A percentile compares a stretch with the other conserved stretches of the same genome.
These are phyloP conservation scores for Alternaria viburni DNA, from an alignment of 2,329 filamentous ascomycete species.

Conservation along the genomic window DNA sequence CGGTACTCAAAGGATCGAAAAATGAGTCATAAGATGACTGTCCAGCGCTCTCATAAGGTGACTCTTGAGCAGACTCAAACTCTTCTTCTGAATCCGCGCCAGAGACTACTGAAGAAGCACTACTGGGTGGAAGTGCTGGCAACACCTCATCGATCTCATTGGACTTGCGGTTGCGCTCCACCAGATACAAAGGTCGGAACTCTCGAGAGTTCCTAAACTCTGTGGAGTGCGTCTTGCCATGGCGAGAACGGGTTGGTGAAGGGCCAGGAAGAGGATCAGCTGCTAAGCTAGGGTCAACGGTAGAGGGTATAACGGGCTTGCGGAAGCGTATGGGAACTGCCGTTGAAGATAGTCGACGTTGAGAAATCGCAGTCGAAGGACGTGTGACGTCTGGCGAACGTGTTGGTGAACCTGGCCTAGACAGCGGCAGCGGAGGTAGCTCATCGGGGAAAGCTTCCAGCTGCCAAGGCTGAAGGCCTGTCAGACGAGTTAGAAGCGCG, in stretches of 20 bases:
- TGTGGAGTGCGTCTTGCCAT: slow-evolving; percentile 56
- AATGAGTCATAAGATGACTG: slow-evolving; percentile 30
- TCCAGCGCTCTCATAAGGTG: slow-evolving; percentile 36
- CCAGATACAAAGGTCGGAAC: slow-evolving; percentile 81
- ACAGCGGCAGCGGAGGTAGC: slow-evolving; percentile 40
- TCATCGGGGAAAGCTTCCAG: slow-evolving; percentile 45
- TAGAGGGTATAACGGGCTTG: slow-evolving; percentile 54
- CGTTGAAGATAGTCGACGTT: slow-evolving; percentile 49
- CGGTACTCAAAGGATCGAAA: slow-evolving; percentile 26
- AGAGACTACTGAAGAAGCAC: slow-evolving; percentile 45
- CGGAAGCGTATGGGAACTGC: slow-evolving; percentile 64
- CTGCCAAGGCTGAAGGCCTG: slow-evolving; percentile 44
- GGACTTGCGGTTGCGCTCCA: slow-evolving; percentile 64
- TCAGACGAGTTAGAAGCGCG: slow-evolving; percentile 41
- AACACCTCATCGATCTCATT: slow-evolving; percentile 50
- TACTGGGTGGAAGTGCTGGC: slow-evolving; percentile 60
- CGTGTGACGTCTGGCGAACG: slow-evolving; percentile 32
- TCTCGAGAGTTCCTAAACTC: slow-evolving; percentile 66
- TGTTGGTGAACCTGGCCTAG: slow-evolving; percentile 39
- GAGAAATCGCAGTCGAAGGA: slow-evolving; percentile 20
- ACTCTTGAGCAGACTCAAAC: slow-evolving; percentile 54
- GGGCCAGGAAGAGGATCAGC: slow-evolving; percentile 35
- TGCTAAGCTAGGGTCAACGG: slow-evolving; percentile 41
- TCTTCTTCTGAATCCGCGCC: slow-evolving; percentile 53
- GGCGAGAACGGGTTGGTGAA: slow-evolving; percentile 53